Conservation (phyloP, 257 asterid genomes). For the Apocynum venetum region DNA sequence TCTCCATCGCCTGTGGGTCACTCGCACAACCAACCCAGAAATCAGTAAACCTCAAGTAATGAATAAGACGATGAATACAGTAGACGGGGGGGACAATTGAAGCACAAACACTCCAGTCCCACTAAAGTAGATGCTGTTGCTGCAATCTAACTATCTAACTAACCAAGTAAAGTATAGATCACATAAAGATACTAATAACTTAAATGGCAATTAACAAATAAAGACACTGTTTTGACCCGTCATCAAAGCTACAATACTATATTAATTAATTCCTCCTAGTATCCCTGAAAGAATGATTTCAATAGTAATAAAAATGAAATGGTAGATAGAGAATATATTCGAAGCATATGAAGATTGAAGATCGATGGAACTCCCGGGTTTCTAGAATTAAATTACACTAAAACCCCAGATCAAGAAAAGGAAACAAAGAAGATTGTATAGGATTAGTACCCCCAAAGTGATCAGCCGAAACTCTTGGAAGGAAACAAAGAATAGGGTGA, state of each 20-base stretch:
- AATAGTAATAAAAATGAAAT: neutral
- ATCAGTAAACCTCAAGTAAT: slow-evolving; percentile 11
- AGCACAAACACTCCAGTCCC: slow-evolving; percentile 16
- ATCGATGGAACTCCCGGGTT: neutral
- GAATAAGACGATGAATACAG: neutral
- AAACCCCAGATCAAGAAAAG: neutral
- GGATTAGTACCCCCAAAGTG: slow-evolving; percentile 1
- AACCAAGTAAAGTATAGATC: slow-evolving; percentile 67
- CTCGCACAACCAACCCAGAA: slow-evolving; percentile 25
- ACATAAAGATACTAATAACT: slow-evolving; percentile 38
- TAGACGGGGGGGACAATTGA: slow-evolving; percentile 11
- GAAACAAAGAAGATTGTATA: neutral
- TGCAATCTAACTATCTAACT: slow-evolving; percentile 40
- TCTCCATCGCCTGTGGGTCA: slow-evolving; percentile 44
- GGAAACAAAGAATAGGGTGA: neutral
- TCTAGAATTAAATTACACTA: neutral
- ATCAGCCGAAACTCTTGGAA: neutral
- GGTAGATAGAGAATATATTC: neutral
- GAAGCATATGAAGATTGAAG: neutral
- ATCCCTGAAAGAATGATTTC: slow-evolving; percentile 1
- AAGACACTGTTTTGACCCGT: slow-evolving; percentile 14
- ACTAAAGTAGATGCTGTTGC: slow-evolving; percentile 31
- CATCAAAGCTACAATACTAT: slow-evolving; percentile 24
- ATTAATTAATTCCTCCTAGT: neutral
- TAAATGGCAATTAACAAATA: slow-evolving; percentile 6